Conservation (phyloP, 768 basidiomycete species). For the Boletus huronensis region DNA sequence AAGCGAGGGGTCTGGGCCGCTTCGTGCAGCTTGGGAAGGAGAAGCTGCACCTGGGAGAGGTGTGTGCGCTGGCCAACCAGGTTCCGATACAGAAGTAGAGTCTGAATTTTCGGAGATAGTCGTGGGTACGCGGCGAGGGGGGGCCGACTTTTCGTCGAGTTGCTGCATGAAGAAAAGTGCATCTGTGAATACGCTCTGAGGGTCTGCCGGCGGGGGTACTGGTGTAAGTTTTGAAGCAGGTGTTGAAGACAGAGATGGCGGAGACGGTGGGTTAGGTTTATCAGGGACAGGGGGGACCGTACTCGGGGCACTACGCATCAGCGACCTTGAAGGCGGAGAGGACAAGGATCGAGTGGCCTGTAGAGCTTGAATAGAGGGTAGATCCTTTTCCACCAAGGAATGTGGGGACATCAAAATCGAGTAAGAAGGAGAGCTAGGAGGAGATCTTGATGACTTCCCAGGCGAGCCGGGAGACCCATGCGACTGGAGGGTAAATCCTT, state of each 20-base stretch:
- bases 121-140: conserved; percentile 40
- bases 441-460: conserved; percentile 20
- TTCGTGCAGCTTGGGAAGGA: conserved; percentile 18
- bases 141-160: conserved; percentile 35
- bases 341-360: conserved; percentile 16
- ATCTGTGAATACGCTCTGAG: conserved; percentile 47
- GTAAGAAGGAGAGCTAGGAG: conserved; percentile 24
- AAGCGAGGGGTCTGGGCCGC: conserved; percentile 35
- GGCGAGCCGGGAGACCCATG: conserved; percentile 16
- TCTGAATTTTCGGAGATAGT: conserved; percentile 46
- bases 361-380: conserved; percentile 33
- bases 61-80: conserved; percentile 15
- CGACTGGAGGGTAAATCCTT: conserved; percentile 11
- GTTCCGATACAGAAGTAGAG: conserved; percentile 30
- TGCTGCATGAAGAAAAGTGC: conserved; percentile 71
- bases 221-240: conserved; percentile 26
- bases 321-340: conserved; percentile 9
- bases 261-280: conserved; percentile 16
- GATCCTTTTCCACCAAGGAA: conserved; percentile 31
- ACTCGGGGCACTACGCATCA: conserved; percentile 11
- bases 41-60: conserved; percentile 24
- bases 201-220: conserved; percentile 13
- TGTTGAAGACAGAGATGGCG: conserved; percentile 23
- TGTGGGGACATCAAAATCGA: conserved; percentile 38
- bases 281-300: conserved; percentile 29